Percentiles rank a stretch among this genome's conserved stretches.
These are phyloP conservation scores for Auricularia auricula-judae DNA, from an alignment of 768 basidiomycete genomes.

Conservation along the genomic window DNA sequence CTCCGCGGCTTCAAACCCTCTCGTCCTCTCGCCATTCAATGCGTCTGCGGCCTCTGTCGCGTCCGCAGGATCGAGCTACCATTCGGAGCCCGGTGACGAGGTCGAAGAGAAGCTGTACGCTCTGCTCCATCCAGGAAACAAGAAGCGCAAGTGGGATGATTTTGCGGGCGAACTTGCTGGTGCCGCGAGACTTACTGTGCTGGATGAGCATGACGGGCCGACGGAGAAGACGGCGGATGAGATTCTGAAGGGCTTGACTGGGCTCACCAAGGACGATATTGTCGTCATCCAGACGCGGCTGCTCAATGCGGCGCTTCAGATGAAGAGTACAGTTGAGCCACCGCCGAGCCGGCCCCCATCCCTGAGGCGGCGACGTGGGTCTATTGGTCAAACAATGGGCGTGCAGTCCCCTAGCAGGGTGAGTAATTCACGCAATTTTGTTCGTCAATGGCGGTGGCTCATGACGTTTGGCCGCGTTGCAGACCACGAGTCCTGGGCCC, in stretches of 20 bases:
- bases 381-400: constrained; percentile 65
- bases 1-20: constrained; percentile 24
- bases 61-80: constrained; percentile 76
- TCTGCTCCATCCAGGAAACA: constrained; percentile 27
- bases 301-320: constrained; percentile 48
- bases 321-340: constrained; percentile 42
- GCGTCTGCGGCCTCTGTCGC: constrained; percentile 73
- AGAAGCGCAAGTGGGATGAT: neutral
- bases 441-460: neutral
- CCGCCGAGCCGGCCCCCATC: constrained; percentile 54
- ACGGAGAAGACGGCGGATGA: constrained; percentile 51
- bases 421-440: neutral
- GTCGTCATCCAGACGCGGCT: constrained; percentile 65
- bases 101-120: constrained; percentile 37
- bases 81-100: constrained; percentile 60
- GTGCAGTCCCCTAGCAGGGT: neutral
- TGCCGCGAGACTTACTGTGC: neutral
- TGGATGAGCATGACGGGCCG: constrained; percentile 25
- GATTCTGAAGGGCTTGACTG: constrained; percentile 45
- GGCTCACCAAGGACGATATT: constrained; percentile 62
- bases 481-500: constrained; percentile 55
- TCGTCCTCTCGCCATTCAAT: constrained; percentile 62
- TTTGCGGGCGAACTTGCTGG: neutral
- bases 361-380: constrained; percentile 61
- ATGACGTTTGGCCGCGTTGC: neutral